Conservation (phyloP, 2,329 filamentous ascomycete species). For the Fusarium decemcellulare region DNA sequence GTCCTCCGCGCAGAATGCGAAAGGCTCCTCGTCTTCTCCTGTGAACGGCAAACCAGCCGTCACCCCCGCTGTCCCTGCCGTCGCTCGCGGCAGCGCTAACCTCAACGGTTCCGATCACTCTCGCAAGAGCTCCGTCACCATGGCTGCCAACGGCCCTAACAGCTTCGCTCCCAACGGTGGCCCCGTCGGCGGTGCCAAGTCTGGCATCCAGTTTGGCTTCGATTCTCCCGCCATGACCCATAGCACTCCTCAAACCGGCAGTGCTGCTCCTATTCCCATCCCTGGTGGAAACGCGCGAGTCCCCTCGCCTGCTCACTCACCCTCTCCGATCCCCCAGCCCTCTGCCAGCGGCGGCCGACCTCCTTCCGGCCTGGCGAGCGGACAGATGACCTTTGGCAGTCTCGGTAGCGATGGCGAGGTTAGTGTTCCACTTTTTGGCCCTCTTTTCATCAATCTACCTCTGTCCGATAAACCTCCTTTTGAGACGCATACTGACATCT, state of each 20-base stretch:
- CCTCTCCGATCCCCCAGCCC: conserved; percentile 93
- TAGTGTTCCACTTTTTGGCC: conserved; percentile 49
- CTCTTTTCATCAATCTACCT: conserved; percentile 11
- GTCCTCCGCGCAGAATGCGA: conserved; percentile 69
- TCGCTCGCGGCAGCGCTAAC: conserved; percentile 73
- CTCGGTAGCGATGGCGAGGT: conserved; percentile 86
- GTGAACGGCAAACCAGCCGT: conserved; percentile 88
- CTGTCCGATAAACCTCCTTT: neutral
- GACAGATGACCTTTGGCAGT: conserved; percentile 85
- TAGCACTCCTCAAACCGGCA: conserved; percentile 73
- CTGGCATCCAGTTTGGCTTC: conserved; percentile 87
- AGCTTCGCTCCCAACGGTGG: conserved; percentile 85
- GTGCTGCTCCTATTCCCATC: conserved; percentile 73
- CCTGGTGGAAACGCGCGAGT: conserved; percentile 77
- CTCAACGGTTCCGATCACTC: conserved; percentile 85
- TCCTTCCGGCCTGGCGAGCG: conserved; percentile 79
- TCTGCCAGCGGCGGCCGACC: conserved; percentile 88
- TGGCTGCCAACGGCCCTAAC: conserved; percentile 85
- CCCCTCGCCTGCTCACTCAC: conserved; percentile 88
- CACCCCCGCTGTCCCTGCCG: conserved; percentile 77
- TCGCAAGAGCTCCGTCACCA: conserved; percentile 92
- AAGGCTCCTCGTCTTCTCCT: conserved; percentile 78
- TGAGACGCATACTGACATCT: conserved; percentile 37
- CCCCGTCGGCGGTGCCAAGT: conserved; percentile 68
- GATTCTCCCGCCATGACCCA: conserved; percentile 77